Evolutionary conservation across 306 rosid species (phyloP).

Genomic region (Dalbergia cochinchinensis): DNA sequence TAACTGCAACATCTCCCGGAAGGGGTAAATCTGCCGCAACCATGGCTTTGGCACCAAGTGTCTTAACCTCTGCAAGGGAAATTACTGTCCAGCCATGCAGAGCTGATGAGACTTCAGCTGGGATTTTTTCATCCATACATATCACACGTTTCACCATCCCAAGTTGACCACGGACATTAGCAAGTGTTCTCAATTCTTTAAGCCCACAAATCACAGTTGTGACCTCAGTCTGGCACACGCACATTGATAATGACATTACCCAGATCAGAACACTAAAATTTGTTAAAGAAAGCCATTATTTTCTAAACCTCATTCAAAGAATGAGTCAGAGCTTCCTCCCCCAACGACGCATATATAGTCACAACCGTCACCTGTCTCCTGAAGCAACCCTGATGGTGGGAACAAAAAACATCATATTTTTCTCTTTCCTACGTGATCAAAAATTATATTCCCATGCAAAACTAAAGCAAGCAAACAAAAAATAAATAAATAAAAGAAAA

Average conservation of each 20-base stretch:
- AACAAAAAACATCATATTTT: not conserved
- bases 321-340: slow-evolving; percentile 93
- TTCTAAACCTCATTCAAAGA: slow-evolving; percentile 84
- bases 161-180: slow-evolving; percentile 74
- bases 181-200: slow-evolving; percentile 83
- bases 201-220: slow-evolving; percentile 89
- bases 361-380: slow-evolving; percentile 94
- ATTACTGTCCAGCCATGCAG: slow-evolving; percentile 70
- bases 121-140: slow-evolving; percentile 79
- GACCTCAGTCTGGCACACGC: slow-evolving; percentile 81
- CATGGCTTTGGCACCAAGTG: slow-evolving; percentile 70
- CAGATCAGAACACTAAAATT: too few relatives aligned
- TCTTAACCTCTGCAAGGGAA: slow-evolving; percentile 71
- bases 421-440: not conserved
- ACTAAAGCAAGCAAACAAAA: not conserved
- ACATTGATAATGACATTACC: too few relatives aligned
- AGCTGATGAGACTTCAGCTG: slow-evolving; percentile 57
- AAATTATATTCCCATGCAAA: not conserved
- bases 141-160: slow-evolving; percentile 80
- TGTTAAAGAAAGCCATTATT: not conserved
- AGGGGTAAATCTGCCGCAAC: slow-evolving; percentile 81
- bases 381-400: slow-evolving; percentile 76
- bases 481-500: not conserved
- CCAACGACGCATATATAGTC: slow-evolving; percentile 91
- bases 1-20: slow-evolving; percentile 89